Conservation (phyloP, 192 early-diverging fungal species). For the Linderina pennispora region DNA sequence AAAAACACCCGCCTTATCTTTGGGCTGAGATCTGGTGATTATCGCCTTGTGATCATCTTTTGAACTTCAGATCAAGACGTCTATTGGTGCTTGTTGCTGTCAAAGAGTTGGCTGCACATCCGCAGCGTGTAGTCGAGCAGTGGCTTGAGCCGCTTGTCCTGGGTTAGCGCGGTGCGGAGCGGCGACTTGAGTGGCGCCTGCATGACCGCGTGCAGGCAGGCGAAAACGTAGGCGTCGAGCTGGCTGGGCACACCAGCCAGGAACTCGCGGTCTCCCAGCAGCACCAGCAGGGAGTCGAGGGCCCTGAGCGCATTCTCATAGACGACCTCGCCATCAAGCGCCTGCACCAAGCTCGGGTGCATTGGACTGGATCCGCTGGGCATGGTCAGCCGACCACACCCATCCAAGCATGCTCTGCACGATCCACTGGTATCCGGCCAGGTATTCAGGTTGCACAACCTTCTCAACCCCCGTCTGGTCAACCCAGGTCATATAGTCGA, state of each 20-base stretch:
- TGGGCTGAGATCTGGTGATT: too few species aligned
- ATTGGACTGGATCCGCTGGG: conserved; percentile 1
- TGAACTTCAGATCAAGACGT: too few species aligned
- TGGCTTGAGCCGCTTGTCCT: conserved; percentile 11
- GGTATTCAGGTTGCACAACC: conserved; percentile 7
- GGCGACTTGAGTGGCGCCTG: conserved; percentile 27
- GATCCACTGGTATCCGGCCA: conserved; percentile 14
- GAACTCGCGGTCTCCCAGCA: conserved; percentile 15
- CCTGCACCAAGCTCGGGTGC: conserved; percentile 25
- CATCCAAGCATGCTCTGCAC: conserved; percentile 9
- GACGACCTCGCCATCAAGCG: conserved; percentile 25
- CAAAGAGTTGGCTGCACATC: too few species aligned
- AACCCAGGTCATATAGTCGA: conserved; percentile 33
- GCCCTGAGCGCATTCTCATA: conserved; percentile 27
- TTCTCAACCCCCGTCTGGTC: conserved; percentile 17
- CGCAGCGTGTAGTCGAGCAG: conserved; percentile 23
- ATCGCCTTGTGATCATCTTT: too few species aligned
- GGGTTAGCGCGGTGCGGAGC: conserved; percentile 17
- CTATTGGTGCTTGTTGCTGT: too few species aligned
- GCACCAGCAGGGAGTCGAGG: conserved; percentile 19
- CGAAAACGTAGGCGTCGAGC: conserved; percentile 28
- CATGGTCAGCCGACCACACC: conserved; percentile 1
- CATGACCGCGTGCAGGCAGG: conserved; percentile 24
- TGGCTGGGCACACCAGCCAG: conserved; percentile 12
- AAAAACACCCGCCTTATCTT: too few species aligned